Evolutionary conservation across 331 rosid species (phyloP), one percentile per base, ranked within the genome.

Genomic region (Phaseolus coccineus): DNA sequence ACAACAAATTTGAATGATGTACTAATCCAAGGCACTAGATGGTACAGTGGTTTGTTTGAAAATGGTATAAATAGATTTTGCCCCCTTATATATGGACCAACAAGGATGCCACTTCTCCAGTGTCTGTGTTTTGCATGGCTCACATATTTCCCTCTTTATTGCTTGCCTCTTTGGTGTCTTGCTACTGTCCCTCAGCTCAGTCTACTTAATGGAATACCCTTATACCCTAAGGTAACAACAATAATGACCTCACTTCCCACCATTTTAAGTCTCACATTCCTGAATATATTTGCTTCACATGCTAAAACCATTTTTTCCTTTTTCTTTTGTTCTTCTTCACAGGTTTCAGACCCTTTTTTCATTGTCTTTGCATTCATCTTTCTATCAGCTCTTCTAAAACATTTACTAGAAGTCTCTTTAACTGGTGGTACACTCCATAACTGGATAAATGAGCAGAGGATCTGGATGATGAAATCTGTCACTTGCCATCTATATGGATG

Each of bases 151-250:
- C 90, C 94, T 58, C 87, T 88, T 37, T 77, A 76, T 59, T 91
- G 77, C 83, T 47, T 90, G 76, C 86, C 96, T 2, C 67, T 91
- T 5, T 94, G 89, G 91, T 87, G 91, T 76, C 80, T 89, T 28
- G 91, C 91, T 35, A 84, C 84, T 16, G 69, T 93, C 74, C 98
- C 96, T 82, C 96, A 91, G 73, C 84, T 93, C 14, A 89, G 90
- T 68, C 86, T 91, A 13, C 74, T 89, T 14, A 39, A 84, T 68
- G 90, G 89, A 61, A 78, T 85, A 46, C 74, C 92, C 73, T 22
- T 89, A 46, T 91, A 90, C 80, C 97, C 97, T 11, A 77, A 93
- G 98, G 93, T 93, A 88, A 81, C 62, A 44, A 50, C 65, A 12
- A 16, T n/a, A 61, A n/a, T 25, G 24, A 7, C 8, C 74, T 50